Evolutionary conservation across 1,284 basidiomycete species (phyloP), one percentile per base, ranked within the genome.

Genomic region (Anthracocystis setariae): DNA sequence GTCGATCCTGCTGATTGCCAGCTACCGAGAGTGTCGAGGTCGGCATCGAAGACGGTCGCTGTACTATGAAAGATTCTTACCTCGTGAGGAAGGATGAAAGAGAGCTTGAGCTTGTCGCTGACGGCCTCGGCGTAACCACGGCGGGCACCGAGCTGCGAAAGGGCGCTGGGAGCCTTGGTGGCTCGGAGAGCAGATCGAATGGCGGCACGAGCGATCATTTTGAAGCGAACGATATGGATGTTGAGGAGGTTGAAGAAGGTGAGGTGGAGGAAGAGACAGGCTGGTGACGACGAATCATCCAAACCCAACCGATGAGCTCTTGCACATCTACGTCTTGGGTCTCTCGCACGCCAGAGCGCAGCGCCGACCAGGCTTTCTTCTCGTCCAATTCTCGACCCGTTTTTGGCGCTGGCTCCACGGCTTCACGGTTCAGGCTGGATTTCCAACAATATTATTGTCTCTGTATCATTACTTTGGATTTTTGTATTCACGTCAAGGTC

Each of bases 121-220:
- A 80, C 79, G 29, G 80, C 81, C 69, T 82, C 81, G 52, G 81
- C 81, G 55, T 82, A 82, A 7, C 79, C 77, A 67, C 81, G 76
- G 37, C 74, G 77, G 27, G 77, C 77, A 45, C 76, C 76, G 48
- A 64, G 47, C 59, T 64, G 65, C 32, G 54, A 46, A 17, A 73
- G 61, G n/a, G 70, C 53, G 17, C 42, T 43, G 18, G 68, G 50
- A 40, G 68, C 58, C 60, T 64, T 68, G 33, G 56, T 46, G 51
- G 58, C 70, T 37, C 65, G 60, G 24, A 73, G 65, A 48, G 60
- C 57, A 32, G 58, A 61, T 60, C 65, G 60, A 38, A 68, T n/a
- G 37, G 70, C 64, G 38, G 61, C 54, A 39, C 65, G 61, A 51
- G 65, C 61, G 35, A 69, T 68, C 65, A 73, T 64, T 42, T 5